Evolutionary conservation across 768 basidiomycete genomes (phyloP).

Genomic region (Boletellus emodensis): DNA sequence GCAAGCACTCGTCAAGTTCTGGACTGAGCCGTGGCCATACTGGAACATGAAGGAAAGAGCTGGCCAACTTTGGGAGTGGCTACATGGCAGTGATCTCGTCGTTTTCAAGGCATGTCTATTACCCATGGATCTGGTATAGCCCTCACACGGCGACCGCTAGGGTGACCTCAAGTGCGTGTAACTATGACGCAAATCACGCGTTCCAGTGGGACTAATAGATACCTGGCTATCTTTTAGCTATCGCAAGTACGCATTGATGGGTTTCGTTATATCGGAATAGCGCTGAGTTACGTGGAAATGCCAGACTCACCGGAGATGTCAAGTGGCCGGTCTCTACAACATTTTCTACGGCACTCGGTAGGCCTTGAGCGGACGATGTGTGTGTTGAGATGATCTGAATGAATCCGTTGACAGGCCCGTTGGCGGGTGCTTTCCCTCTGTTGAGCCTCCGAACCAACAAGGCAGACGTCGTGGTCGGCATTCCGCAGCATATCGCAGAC

Average conservation of each 20-base stretch:
- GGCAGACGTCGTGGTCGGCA: conserved; percentile 88
- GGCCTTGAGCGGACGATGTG: conserved; percentile 8
- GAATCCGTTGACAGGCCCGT: conserved; percentile 48
- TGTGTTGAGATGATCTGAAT: not conserved
- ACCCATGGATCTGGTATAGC: not conserved
- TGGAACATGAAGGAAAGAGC: conserved; percentile 64
- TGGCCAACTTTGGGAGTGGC: conserved; percentile 44
- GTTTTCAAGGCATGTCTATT: conserved; percentile 68
- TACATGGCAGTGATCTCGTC: conserved; percentile 61
- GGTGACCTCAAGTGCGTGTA: conserved; percentile 84
- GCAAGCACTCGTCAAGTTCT: conserved; percentile 44
- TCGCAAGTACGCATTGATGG: conserved; percentile 60
- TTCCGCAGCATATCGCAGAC: conserved; percentile 62
- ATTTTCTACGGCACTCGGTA: conserved; percentile 71
- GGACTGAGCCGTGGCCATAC: conserved; percentile 74
- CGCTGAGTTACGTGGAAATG: conserved; percentile 1
- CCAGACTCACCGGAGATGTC: conserved; percentile 85
- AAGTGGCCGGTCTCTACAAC: conserved; percentile 81
- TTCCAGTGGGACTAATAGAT: not conserved
- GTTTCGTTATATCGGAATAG: not conserved
- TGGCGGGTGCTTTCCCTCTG: conserved; percentile 75
- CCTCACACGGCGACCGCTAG: conserved; percentile 35
- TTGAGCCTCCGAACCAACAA: conserved; percentile 91
- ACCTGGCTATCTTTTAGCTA: conserved; percentile 45
- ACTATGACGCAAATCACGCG: not conserved